phyloP scores from a whole-genome alignment of 1,139 yeast genomes.

The Taphrina flavorubra region DNA sequence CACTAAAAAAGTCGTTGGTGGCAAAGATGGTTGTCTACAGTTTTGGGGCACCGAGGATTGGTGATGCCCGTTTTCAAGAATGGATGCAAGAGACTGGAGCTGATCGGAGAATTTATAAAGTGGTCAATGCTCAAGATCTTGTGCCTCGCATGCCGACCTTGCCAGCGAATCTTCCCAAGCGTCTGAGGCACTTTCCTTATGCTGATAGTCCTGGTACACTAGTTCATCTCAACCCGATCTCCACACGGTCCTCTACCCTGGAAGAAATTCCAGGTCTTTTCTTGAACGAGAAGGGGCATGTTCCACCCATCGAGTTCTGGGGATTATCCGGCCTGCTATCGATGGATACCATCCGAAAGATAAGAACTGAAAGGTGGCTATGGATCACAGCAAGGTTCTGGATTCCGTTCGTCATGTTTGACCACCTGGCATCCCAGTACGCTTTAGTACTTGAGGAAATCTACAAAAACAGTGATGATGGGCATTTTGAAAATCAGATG shows the following conservation, averaged over 20 bases:
- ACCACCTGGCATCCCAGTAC: conserved; percentile 36
- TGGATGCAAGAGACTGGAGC: conserved; percentile 32
- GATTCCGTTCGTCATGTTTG: conserved; percentile 37
- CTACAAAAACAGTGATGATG: conserved; percentile 30
- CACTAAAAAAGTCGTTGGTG: conserved; percentile 2
- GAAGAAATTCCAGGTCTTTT: conserved; percentile 19
- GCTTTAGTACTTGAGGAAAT: conserved; percentile 23
- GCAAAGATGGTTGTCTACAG: conserved; percentile 26
- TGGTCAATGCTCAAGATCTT: conserved; percentile 38
- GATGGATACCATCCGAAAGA: conserved; percentile 17
- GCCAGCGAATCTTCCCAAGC: conserved; percentile 19
- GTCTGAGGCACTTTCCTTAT: conserved; percentile 21
- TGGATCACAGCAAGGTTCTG: conserved; percentile 34
- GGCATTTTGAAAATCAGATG: conserved; percentile 24
- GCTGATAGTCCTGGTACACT: conserved; percentile 38
- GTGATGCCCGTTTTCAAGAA: conserved; percentile 20
- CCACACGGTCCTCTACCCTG: conserved; percentile 4
- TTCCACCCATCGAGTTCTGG: conserved; percentile 37
- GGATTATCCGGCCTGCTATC: conserved; percentile 34
- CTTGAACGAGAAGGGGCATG: conserved; percentile 24
- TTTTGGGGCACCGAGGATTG: conserved; percentile 34
- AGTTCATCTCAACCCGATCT: conserved; percentile 24
- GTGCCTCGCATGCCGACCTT: conserved; percentile 36
- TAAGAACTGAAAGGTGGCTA: conserved; percentile 33
- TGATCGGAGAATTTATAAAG: conserved; percentile 19